phyloP scores from a whole-genome alignment of 2,329 filamentous ascomycete genomes.

The Botrytis galanthina region DNA sequence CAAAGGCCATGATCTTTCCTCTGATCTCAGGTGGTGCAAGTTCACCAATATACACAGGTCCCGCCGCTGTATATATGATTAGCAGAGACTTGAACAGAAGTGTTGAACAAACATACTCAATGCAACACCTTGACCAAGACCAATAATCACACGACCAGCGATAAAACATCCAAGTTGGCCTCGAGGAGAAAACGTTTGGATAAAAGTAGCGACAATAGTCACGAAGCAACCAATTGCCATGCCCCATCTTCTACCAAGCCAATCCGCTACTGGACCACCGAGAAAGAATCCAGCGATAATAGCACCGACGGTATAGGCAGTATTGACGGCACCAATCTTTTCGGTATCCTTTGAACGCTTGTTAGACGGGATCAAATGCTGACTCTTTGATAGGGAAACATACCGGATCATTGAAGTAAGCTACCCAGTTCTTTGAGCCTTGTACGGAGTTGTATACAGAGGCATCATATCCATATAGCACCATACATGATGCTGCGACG shows the following conservation, averaged over 20 bases:
- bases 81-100: background rate
- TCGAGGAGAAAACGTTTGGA: conserved; percentile 63
- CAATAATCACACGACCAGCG: conserved; percentile 65
- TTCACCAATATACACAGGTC: conserved; percentile 70
- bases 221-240: conserved; percentile 64
- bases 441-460: conserved; percentile 72
- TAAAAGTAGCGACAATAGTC: conserved; percentile 65
- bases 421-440: conserved; percentile 63
- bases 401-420: conserved; percentile 53
- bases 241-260: conserved; percentile 59
- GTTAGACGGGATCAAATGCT: background rate
- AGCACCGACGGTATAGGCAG: conserved; percentile 67
- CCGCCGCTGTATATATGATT: conserved; percentile 49
- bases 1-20: conserved; percentile 64
- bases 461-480: conserved; percentile 72
- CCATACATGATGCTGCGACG: conserved; percentile 69
- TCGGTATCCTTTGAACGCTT: conserved; percentile 35
- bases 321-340: conserved; percentile 59
- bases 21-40: conserved; percentile 62
- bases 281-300: conserved; percentile 68
- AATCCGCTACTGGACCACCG: conserved; percentile 60
- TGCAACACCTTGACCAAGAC: conserved; percentile 65
- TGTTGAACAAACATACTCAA: conserved; percentile 46
- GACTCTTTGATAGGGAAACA: background rate
- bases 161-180: conserved; percentile 65